Evolutionary conservation across 495 filamentous ascomycete genomes (phyloP).

Genomic region (Aspergillus cavernicola): DNA sequence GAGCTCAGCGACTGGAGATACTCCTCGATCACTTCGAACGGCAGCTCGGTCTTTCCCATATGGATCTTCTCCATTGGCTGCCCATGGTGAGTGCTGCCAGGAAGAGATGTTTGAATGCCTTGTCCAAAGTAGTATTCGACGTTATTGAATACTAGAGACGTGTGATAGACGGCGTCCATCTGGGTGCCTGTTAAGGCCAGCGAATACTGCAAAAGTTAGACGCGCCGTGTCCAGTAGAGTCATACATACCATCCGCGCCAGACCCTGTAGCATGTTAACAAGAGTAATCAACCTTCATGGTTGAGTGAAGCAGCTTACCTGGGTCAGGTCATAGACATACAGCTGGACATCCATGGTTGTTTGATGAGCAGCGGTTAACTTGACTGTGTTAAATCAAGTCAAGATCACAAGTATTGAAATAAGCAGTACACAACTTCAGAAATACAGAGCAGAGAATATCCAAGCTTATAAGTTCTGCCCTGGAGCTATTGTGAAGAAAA

Average conservation of each 20-base stretch:
- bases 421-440: neutral
- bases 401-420: neutral
- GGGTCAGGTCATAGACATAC: conserved; percentile 91
- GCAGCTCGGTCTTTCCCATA: conserved; percentile 73
- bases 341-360: conserved; percentile 80
- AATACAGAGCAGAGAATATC: neutral
- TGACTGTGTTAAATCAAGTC: too few species aligned
- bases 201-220: conserved; percentile 39
- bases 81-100: conserved; percentile 83
- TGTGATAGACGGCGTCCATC: conserved; percentile 89
- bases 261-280: conserved; percentile 32
- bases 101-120: conserved; percentile 74
- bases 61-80: conserved; percentile 70
- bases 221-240: neutral
- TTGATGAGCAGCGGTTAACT: too few species aligned
- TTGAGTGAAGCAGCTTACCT: conserved; percentile 49
- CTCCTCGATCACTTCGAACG: conserved; percentile 79
- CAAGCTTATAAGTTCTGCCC: neutral
- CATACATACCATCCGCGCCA: conserved; percentile 44
- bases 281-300: neutral
- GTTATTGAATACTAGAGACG: conserved; percentile 77
- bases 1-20: conserved; percentile 80
- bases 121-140: conserved; percentile 70
- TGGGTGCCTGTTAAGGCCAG: conserved; percentile 59
- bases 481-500: neutral